These are phyloP conservation scores for Penicillium brevicompactum DNA, from an alignment of 2,329 filamentous ascomycete species.

Conservation along the genomic window DNA sequence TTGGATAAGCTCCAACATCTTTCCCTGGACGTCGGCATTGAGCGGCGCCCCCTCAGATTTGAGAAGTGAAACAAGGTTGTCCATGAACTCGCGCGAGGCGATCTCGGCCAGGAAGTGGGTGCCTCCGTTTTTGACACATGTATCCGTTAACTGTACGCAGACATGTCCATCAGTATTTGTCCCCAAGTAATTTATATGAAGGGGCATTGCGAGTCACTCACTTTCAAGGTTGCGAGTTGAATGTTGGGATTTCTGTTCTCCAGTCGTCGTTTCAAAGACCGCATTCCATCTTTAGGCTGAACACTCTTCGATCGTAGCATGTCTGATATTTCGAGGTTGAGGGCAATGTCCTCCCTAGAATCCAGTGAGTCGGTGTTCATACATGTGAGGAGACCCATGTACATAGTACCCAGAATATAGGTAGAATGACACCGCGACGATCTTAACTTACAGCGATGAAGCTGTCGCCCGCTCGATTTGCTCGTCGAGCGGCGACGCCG, in stretches of 20 bases:
- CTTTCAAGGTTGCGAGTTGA: constrained; percentile 90
- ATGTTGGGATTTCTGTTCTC: constrained; percentile 98
- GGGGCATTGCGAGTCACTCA: constrained; percentile 69
- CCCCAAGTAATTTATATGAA: constrained; percentile 56
- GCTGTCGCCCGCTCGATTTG: constrained; percentile 95
- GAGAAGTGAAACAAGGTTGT: constrained; percentile 88
- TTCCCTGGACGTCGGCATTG: constrained; percentile 81
- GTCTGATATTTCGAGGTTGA: constrained; percentile 98
- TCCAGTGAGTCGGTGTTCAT: constrained; percentile 9
- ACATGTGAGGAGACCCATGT: background rate
- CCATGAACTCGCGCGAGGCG: constrained; percentile 96
- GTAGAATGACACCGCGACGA: constrained; percentile 10
- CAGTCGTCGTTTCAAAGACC: constrained; percentile 88
- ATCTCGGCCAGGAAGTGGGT: constrained; percentile 94
- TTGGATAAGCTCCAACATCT: constrained; percentile 92
- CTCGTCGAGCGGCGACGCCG: constrained; percentile 89
- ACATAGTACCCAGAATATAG: background rate
- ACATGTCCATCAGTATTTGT: constrained; percentile 58
- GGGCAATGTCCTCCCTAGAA: constrained; percentile 85
- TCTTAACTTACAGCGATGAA: constrained; percentile 75
- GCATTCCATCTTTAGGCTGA: constrained; percentile 97
- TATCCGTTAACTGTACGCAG: constrained; percentile 78
- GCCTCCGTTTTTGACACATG: constrained; percentile 97
- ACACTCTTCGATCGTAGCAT: constrained; percentile 96
- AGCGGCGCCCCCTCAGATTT: constrained; percentile 75